These are phyloP conservation scores for Candida tetrigidarum DNA, from an alignment of 1,139 yeast species.

Conservation along the genomic window DNA sequence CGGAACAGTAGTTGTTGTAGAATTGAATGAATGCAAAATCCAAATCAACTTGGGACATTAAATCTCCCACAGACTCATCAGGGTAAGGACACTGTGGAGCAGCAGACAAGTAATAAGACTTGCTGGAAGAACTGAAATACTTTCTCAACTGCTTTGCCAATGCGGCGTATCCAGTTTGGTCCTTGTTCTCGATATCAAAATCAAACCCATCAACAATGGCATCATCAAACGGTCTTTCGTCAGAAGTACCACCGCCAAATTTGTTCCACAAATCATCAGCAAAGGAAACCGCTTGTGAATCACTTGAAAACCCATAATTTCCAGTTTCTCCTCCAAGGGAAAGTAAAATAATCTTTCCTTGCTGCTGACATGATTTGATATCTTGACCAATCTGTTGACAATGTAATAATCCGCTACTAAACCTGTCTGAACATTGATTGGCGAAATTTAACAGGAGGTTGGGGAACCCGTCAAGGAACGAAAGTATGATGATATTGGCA, in stretches of 20 bases:
- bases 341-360: slow-evolving; percentile 67
- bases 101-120: slow-evolving; percentile 75
- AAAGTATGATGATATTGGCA: slow-evolving; percentile 68
- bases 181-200: slow-evolving; percentile 42
- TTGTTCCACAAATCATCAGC: slow-evolving; percentile 81
- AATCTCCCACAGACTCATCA: slow-evolving; percentile 74
- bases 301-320: slow-evolving; percentile 66
- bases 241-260: slow-evolving; percentile 73
- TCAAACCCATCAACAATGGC: slow-evolving; percentile 47
- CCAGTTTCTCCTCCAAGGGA: slow-evolving; percentile 88
- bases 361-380: slow-evolving; percentile 70
- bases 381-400: slow-evolving; percentile 68
- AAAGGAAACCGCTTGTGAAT: slow-evolving; percentile 60
- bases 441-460: slow-evolving; percentile 60
- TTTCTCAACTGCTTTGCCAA: slow-evolving; percentile 61
- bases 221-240: slow-evolving; percentile 71
- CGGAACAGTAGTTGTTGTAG: slow-evolving; percentile 81
- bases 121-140: slow-evolving; percentile 51
- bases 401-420: slow-evolving; percentile 56
- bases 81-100: slow-evolving; percentile 95
- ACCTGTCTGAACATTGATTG: slow-evolving; percentile 57
- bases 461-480: slow-evolving; percentile 69
- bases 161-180: slow-evolving; percentile 58
- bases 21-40: slow-evolving; percentile 89
- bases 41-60: slow-evolving; percentile 59